phyloP scores from a whole-genome alignment of 2,329 filamentous ascomycete species.

The Fonsecaea pedrosoi region DNA sequence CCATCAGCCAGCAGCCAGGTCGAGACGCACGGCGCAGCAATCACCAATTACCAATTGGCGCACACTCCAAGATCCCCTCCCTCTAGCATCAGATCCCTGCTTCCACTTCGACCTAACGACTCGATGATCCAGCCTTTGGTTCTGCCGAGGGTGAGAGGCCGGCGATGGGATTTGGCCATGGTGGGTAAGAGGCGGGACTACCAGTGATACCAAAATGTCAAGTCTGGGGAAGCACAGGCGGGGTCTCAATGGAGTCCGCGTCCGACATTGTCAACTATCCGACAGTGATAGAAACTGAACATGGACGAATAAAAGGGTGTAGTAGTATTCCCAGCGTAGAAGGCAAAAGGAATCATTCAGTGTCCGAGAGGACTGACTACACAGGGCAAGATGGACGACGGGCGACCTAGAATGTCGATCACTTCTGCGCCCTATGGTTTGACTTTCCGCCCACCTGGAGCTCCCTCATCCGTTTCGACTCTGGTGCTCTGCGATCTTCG shows the following conservation, averaged over 20 bases:
- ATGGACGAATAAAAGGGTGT: not conserved
- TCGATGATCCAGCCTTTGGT: not conserved
- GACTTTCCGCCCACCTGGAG: not conserved
- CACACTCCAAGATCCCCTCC: not conserved
- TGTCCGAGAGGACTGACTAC: not conserved
- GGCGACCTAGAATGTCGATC: not conserved
- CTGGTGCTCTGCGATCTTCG: conserved; percentile 23
- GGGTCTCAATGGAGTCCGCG: not conserved
- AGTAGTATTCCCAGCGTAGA: not conserved
- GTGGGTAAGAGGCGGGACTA: conserved; percentile 10
- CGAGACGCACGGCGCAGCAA: conserved; percentile 5
- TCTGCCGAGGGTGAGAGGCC: conserved; percentile 16
- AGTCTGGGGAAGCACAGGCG: conserved; percentile 14
- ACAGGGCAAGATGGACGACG: not conserved
- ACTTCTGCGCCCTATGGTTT: not conserved
- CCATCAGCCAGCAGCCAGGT: not conserved
- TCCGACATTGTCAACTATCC: not conserved
- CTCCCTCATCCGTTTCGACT: not conserved
- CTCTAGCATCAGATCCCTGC: conserved; percentile 2
- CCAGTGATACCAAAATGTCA: conserved; percentile 1
- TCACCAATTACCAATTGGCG: conserved; percentile 5
- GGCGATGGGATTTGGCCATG: conserved; percentile 16
- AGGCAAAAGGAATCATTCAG: not conserved
- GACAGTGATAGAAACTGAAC: not conserved
- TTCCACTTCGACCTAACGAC: not conserved